These are phyloP conservation scores for Wilcoxina mikolae DNA, from an alignment of 495 filamentous ascomycete species.

Conservation along the genomic window DNA sequence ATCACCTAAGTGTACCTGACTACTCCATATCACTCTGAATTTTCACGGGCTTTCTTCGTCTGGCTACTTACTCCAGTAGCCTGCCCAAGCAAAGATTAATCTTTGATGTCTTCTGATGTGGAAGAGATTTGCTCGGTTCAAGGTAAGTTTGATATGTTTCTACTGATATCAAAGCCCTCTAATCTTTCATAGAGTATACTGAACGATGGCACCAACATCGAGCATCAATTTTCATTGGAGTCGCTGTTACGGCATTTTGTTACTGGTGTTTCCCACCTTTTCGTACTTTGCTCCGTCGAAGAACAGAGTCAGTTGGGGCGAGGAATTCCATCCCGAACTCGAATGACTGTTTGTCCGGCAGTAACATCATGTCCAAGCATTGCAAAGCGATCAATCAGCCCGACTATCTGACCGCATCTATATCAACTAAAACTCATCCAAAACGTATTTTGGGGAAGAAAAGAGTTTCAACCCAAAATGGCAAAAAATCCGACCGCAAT, in stretches of 20 bases:
- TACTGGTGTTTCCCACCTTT: constrained; percentile 22
- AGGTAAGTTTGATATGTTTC: too few relatives aligned
- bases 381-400: background rate
- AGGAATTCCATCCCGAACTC: background rate
- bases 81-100: too few relatives aligned
- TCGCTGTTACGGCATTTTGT: constrained; percentile 34
- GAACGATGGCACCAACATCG: constrained; percentile 43
- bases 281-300: constrained; percentile 8
- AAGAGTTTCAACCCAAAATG: constrained; percentile 1
- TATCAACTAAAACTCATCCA: background rate
- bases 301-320: constrained; percentile 17
- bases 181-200: constrained; percentile 36
- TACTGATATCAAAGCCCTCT: too few relatives aligned
- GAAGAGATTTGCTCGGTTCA: too few relatives aligned
- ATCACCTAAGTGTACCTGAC: too few relatives aligned
- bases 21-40: too few relatives aligned
- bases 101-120: too few relatives aligned
- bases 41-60: too few relatives aligned
- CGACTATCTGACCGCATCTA: background rate
- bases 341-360: background rate
- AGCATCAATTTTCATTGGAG: constrained; percentile 36
- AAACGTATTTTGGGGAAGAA: constrained; percentile 20
- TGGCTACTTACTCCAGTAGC: too few relatives aligned
- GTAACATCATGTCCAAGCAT: background rate
- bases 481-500: background rate